Percentiles rank a stretch among this genome's conserved stretches.
phyloP scores from a whole-genome alignment of 495 filamentous ascomycete genomes.

The Talaromyces nanjingensis region DNA sequence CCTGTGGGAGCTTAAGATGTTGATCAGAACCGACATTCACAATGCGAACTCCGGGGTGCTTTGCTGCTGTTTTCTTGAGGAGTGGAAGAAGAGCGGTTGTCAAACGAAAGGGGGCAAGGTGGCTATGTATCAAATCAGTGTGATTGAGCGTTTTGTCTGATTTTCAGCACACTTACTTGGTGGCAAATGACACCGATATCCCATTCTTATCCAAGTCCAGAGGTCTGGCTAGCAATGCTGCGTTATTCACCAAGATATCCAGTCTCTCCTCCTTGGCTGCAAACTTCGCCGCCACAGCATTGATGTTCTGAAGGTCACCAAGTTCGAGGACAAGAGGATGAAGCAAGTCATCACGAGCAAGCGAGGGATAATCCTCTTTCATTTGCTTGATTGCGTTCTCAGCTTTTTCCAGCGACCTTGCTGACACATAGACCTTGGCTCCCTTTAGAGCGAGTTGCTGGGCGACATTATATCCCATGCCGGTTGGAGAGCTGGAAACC shows the following conservation, averaged over 20 bases:
- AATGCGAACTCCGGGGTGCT: neutral
- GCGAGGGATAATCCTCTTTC: slow-evolving; percentile 6
- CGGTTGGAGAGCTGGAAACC: neutral
- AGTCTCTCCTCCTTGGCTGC: neutral
- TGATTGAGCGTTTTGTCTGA: neutral
- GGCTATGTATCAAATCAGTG: neutral
- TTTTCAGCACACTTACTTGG: neutral
- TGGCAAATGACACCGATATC: neutral
- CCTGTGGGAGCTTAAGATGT: neutral
- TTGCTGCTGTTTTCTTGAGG: neutral
- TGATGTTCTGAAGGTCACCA: neutral
- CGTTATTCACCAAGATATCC: slow-evolving; percentile 3
- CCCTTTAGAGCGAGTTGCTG: slow-evolving; percentile 7
- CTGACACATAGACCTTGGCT: slow-evolving; percentile 37
- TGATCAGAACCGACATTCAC: neutral
- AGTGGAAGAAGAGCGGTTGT: slow-evolving; percentile 2
- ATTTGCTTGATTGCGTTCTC: slow-evolving; percentile 28
- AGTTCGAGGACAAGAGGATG: neutral
- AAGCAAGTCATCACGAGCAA: neutral
- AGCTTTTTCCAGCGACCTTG: slow-evolving; percentile 30
- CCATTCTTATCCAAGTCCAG: neutral
- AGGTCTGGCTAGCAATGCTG: neutral
- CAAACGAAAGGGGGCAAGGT: neutral
- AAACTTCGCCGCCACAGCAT: neutral
- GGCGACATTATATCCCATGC: neutral